Evolutionary conservation across 345 rosid species (phyloP), one percentile per base, ranked within the genome.

Genomic region (Heritiera fomes): DNA sequence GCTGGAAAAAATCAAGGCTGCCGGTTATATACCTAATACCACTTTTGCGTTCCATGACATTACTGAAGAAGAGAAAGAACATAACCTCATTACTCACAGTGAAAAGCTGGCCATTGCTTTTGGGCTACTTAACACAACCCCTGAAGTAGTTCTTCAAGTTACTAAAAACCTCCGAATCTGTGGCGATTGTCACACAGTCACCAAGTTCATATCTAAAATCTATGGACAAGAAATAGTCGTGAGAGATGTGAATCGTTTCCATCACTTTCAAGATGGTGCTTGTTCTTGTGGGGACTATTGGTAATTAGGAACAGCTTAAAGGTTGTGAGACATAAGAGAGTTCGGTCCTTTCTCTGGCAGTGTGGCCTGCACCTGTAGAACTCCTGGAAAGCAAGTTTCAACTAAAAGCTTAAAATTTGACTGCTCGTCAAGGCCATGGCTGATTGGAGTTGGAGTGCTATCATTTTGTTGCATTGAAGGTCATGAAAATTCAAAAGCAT

Each of bases 111-210:
- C 73, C 40, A 23, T 69, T 69, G 73, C 56, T 2, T 69, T 69
- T 14, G 73, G 73, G 8, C 56, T 69, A 12, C 56, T 69, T 20
- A 46, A n/a, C 4, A 5, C 56, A 46, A n/a, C 4, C 11, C 56
- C 73, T 12, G 56, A 69, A 69, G 56, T 46, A 46, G 56, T 46
- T 47, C 34, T 69, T 46, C 40, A 4, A 6, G 18, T 69, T 23
- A 69, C 73, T 69, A 69, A 69, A 69, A 69, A 69, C 56, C 73
- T 69, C n/a, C 73, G 40, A 23, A 69, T 69, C 73, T 69, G 73
- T 69, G 73, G 73, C 38, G 73, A 69, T 23, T 69, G 56, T 69
- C 73, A 69, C 73, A 69, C 20, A 1, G 73, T 69, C 12, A 69
- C 30, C 8, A 46, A 69, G 56, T 69, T 69, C 56, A 46, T 69